These are phyloP conservation scores for Aspergillus leporis DNA, from an alignment of 495 filamentous ascomycete genomes.

Conservation along the genomic window DNA sequence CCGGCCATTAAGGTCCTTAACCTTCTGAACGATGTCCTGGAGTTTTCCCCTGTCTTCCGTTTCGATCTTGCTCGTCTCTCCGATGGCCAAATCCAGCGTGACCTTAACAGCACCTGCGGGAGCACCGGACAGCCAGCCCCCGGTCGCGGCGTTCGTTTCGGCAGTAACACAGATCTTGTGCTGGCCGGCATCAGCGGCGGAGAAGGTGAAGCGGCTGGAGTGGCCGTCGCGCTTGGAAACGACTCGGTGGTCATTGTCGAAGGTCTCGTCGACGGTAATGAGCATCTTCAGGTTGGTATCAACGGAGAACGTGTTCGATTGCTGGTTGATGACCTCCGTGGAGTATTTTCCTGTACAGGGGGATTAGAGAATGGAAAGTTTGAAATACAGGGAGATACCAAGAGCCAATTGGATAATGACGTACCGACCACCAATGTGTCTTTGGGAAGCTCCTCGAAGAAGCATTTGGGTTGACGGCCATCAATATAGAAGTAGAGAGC, in stretches of 20 bases:
- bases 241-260: slow-evolving; percentile 97
- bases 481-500: slow-evolving; percentile 97
- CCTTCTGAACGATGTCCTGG: slow-evolving; percentile 82
- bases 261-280: slow-evolving; percentile 93
- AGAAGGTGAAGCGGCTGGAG: slow-evolving; percentile 92
- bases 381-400: not conserved
- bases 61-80: slow-evolving; percentile 93
- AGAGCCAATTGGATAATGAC: slow-evolving; percentile 16
- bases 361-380: not conserved
- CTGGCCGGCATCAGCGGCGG: slow-evolving; percentile 86
- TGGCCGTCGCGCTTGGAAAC: slow-evolving; percentile 78
- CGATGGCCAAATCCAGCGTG: slow-evolving; percentile 89
- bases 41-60: slow-evolving; percentile 93
- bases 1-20: slow-evolving; percentile 85
- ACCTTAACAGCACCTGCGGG: slow-evolving; percentile 76
- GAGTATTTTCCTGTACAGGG: slow-evolving; percentile 67
- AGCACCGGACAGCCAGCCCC: slow-evolving; percentile 69
- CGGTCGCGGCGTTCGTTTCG: slow-evolving; percentile 57
- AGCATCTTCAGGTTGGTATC: slow-evolving; percentile 76
- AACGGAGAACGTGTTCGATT: slow-evolving; percentile 59
- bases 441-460: slow-evolving; percentile 98
- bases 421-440: slow-evolving; percentile 92
- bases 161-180: slow-evolving; percentile 94
- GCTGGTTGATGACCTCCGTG: slow-evolving; percentile 74
- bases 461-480: slow-evolving; percentile 69